Base-by-base conservation (phyloP, 2,329 filamentous ascomycete species). In the Dothiorella sarmentorum region DNA sequence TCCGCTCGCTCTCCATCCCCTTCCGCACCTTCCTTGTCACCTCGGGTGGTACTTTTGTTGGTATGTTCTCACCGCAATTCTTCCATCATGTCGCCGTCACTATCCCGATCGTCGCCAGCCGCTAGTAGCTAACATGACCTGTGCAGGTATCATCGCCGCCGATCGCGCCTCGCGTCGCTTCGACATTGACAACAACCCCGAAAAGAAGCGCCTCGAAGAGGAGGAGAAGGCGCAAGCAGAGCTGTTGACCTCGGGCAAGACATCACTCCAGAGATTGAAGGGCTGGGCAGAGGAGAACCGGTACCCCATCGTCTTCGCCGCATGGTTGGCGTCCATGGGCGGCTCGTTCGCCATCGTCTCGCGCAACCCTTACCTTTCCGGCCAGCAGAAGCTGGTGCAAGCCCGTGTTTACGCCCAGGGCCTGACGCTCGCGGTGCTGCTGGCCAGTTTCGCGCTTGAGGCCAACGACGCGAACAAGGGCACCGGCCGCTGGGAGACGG, bases 381-480 rank as follows among this genome's bases (percentile, higher is more conserved):
- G 85, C 2, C 78, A 83, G 61, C 92, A 97, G 80, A 96, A 96
- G 81, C 78, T 97, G 20, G 92, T 97, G 15, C 92, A 97, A 81
- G 92, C 91, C 22, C 87, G 92, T 83, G 88, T 97, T 64, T 96
- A 96, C 75, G 92, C 92, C 3, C 92, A 97, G 78, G 91, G 89
- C 5, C 78, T 96, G 66, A 96, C 92, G 4, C 79, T 97, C 45
- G 89, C 87, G 63, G 90, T 96, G 53, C 80, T 97, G 59, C 83
- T 96, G 69, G 85, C 90, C 59, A 89, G 86, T 29, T 91, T 93
- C 45, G 88, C 85, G 10, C 88, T 97, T 67, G 92, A 97, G 84
- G 82, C 86, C 40, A 79, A 78, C 56, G 94, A 99, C 74, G 88
- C 88, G 64, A 86, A 85, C 70, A 83, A 83, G 69, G 90, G 90